A percentile compares a stretch with the other conserved stretches of the same genome.
Conservation (phyloP, 805 yeast species). For the Jamesozyma piceae region DNA sequence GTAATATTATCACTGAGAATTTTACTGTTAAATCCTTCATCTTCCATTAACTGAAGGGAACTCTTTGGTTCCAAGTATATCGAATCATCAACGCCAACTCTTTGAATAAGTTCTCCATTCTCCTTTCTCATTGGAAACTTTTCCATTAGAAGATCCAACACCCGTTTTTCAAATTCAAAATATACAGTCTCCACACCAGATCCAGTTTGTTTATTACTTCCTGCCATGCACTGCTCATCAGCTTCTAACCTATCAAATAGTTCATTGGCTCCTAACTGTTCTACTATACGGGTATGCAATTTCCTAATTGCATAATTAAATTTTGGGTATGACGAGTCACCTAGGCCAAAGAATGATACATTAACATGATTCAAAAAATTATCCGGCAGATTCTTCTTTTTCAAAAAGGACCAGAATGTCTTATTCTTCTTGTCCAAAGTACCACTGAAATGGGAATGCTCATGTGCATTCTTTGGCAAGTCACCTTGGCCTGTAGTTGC, state of each 20-base stretch:
- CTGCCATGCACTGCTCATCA: slow-evolving; percentile 75
- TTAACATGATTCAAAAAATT: slow-evolving; percentile 52
- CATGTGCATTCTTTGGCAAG: slow-evolving; percentile 65
- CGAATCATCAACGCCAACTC: slow-evolving; percentile 18
- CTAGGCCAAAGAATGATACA: slow-evolving; percentile 77
- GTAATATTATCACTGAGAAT: slow-evolving; percentile 1
- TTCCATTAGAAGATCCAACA: slow-evolving; percentile 32
- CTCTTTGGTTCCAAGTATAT: slow-evolving; percentile 24
- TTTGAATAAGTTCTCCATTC: slow-evolving; percentile 11
- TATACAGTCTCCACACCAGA: slow-evolving; percentile 59
- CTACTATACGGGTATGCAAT: slow-evolving; percentile 57
- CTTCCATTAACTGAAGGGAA: slow-evolving; percentile 11
- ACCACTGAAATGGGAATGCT: slow-evolving; percentile 17
- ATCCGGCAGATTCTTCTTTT: slow-evolving; percentile 53
- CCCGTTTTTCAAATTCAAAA: slow-evolving; percentile 56
- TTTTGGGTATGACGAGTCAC: slow-evolving; percentile 85
- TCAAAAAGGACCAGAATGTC: slow-evolving; percentile 61
- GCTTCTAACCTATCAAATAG: slow-evolving; percentile 73
- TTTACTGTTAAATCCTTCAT: neutral
- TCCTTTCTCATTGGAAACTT: slow-evolving; percentile 31
- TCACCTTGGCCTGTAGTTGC: slow-evolving; percentile 97
- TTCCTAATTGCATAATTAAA: slow-evolving; percentile 84
- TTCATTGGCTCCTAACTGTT: slow-evolving; percentile 75
- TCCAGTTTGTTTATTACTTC: slow-evolving; percentile 33
- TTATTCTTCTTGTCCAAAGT: slow-evolving; percentile 3